Base-by-base conservation (phyloP, 805 yeast species). In the Wickerhamiella spandovensis region DNA sequence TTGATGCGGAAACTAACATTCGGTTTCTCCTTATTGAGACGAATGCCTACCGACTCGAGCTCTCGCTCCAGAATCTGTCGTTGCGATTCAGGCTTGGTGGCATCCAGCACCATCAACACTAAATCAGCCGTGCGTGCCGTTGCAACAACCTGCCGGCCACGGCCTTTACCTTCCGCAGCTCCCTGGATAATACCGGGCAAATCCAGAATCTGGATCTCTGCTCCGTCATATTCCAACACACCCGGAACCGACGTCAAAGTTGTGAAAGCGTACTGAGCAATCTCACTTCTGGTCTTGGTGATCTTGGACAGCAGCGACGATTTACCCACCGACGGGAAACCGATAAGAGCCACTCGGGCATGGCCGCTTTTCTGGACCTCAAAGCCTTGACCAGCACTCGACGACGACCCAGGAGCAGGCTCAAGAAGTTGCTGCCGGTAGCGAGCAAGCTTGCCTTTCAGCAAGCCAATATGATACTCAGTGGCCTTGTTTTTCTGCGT, bases 401-500 rank as follows among this genome's bases (percentile, higher is more conserved):
- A 74, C 0, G 79, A 69, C 1, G 80, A 72, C 0, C 87, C 86
- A 0, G 90, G 82, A 43, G 85, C 82, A 6, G 97, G 97, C 57
- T 89, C 97, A 45, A 90, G 72, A 47, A 90, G 74, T 71, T 90
- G 95, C 61, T 94, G 81, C 63, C 97, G 77, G 62, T 84, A 84
- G 56, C 95, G 75, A 9, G 98, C 98, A 43, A 92, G 76, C 65
- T 90, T 92, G 49, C 97, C 98, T 68, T 90, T 89, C 49, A 92
- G 72, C 22, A 90, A 76, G 56, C 98, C 97, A 62, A 90, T 75
- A 65, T 90, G 98, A 67, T 92, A 89, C 71, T 90, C 97, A 0
- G 98, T 90, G 55, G 98, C 97, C 69, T 90, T 90, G 64, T 90
- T 90, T 72, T 92, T 90, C 65, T 90, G 98, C 30, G 98, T 90